Evolutionary conservation across 129 eudicot genomes (phyloP), one percentile per base, ranked within the genome.

Genomic region (Arctium lappa): DNA sequence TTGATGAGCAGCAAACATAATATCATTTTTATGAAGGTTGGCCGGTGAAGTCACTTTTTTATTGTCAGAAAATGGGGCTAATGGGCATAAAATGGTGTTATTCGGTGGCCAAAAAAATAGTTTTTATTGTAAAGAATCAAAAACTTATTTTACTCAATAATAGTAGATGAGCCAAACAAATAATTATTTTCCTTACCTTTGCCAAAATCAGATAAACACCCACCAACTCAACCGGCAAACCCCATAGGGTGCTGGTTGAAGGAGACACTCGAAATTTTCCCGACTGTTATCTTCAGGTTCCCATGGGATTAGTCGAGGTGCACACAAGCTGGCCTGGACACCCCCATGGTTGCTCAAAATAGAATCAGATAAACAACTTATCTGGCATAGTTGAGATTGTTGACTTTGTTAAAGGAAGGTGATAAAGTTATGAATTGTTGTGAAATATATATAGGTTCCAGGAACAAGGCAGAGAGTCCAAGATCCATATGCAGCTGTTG

Each of bases 381-480:
- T 42, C 50, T 42, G 50, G 50, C 10, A 8, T 42, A 5, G 50
- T 42, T 42, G 50, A 42, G 12, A 8, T 7, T 46, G 50, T 42
- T 6, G 50, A 42, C 50, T 42, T 42, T 6, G 8, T 5, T 42
- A 2, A 42, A 42, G 50, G 50, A 42, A 42, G 63, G 63, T 53
- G 63, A 11, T 56, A 56, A 56, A 56, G 27, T 56, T 27, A 3
- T 13, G 11, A 36, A 37, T 39, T 78, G 18, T 75, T 82, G 71
- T 82, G 76, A 76, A n/a, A 60, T 16, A 56, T 63, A 70, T 86
- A 63, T 78, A 92, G 94, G 80, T 87, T 76, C 77, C 92, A 65
- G 97, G 89, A 87, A 69, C 81, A 48, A 82, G 90, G 86, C 27
- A 83, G 78, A 88, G 79, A 71, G 34, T 69, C 60, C 91, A 86